Evolutionary conservation across 257 asterid species (phyloP).

Genomic region (Lycium barbarum): DNA sequence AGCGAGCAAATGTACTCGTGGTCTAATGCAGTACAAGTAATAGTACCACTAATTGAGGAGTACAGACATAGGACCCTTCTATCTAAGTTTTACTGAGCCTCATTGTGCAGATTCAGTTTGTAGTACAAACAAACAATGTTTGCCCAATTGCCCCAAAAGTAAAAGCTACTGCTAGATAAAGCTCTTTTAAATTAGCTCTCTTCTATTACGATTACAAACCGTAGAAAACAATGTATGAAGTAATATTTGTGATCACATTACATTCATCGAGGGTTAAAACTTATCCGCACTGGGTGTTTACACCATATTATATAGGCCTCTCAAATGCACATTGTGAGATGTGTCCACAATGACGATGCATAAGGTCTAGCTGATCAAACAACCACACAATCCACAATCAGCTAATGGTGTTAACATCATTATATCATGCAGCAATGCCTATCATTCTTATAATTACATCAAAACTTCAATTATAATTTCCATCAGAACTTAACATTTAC

Average conservation of each 20-base stretch:
- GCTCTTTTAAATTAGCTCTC: background rate
- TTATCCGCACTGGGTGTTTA: too few species aligned
- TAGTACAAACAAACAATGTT: background rate
- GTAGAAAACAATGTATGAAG: too few species aligned
- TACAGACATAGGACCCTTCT: background rate
- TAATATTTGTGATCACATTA: background rate
- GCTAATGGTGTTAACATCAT: background rate
- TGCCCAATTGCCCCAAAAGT: background rate
- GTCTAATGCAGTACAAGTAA: slow-evolving; percentile 26
- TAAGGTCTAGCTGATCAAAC: background rate
- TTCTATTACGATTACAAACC: background rate
- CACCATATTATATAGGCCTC: too few species aligned
- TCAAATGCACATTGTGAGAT: too few species aligned
- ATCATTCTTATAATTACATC: too few species aligned
- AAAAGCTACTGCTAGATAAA: slow-evolving; percentile 2
- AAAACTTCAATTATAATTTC: too few species aligned
- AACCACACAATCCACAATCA: background rate
- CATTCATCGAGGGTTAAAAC: too few species aligned
- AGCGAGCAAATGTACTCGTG: background rate
- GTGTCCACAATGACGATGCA: too few species aligned
- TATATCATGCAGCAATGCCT: background rate
- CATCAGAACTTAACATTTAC: too few species aligned
- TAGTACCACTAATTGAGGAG: slow-evolving; percentile 25
- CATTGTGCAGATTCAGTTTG: slow-evolving; percentile 15
- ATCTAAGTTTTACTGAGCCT: background rate